These are phyloP conservation scores for Paulownia fortunei DNA, from an alignment of 257 asterid genomes.

Conservation along the genomic window DNA sequence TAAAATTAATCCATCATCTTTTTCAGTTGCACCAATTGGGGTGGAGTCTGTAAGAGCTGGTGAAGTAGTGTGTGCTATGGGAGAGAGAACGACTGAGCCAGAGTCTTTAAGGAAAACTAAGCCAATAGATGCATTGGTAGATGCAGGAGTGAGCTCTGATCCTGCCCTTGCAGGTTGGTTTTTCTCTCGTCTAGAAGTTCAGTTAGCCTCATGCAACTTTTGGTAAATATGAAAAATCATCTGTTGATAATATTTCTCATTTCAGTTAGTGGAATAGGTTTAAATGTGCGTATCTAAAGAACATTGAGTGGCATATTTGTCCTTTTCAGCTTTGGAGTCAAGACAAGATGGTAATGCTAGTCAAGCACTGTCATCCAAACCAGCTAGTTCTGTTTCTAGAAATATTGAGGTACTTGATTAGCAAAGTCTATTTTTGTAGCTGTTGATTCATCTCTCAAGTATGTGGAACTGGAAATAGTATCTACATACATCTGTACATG, in stretches of 20 bases:
- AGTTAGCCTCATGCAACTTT: background rate
- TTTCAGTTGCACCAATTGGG: conserved; percentile 35
- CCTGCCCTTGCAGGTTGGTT: conserved; percentile 51
- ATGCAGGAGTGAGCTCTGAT: conserved; percentile 49
- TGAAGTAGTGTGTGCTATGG: conserved; percentile 32
- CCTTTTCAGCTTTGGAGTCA: conserved; percentile 53
- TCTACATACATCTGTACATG: background rate
- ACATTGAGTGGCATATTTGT: conserved; percentile 19
- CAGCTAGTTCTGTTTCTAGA: conserved; percentile 42
- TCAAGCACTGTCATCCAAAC: conserved; percentile 40
- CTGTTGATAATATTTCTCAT: background rate
- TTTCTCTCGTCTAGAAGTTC: conserved; percentile 24
- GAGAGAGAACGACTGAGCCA: conserved; percentile 40
- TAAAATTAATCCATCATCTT: conserved; percentile 51
- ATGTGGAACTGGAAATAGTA: conserved; percentile 10
- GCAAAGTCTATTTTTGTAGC: background rate
- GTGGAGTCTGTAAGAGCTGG: conserved; percentile 43
- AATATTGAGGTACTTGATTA: conserved; percentile 50
- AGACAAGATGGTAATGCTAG: conserved; percentile 42
- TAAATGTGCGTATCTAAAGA: background rate
- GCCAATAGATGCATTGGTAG: conserved; percentile 36
- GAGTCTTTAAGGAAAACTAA: conserved; percentile 35
- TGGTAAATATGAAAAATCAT: background rate
- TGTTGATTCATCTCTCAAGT: conserved; percentile 20
- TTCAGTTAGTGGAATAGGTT: conserved; percentile 21